phyloP scores from a whole-genome alignment of 225 moss, liverwort and hornwort species.

The Lunularia cruciata region DNA sequence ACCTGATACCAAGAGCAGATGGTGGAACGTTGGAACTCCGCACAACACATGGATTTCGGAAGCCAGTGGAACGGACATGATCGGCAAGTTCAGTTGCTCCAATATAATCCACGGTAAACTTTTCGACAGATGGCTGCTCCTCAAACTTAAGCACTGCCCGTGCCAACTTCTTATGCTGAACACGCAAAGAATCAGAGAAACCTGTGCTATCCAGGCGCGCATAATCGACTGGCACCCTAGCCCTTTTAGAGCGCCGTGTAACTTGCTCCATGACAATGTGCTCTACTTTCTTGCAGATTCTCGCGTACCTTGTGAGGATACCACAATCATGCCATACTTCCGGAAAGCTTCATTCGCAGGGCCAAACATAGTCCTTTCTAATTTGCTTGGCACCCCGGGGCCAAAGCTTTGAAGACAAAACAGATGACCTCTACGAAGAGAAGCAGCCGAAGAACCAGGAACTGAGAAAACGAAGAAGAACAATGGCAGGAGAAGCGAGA shows the following conservation, averaged over 20 bases:
- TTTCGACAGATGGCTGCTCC: constrained; percentile 43
- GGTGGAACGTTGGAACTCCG: constrained; percentile 47
- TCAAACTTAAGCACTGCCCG: constrained; percentile 62
- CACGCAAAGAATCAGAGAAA: constrained; percentile 61
- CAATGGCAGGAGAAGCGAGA: not conserved
- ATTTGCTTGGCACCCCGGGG: not conserved
- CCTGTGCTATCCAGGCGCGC: constrained; percentile 61
- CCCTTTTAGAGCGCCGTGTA: constrained; percentile 64
- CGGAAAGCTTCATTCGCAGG: not conserved
- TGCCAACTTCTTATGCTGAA: constrained; percentile 67
- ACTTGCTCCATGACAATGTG: constrained; percentile 42
- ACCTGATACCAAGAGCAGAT: constrained; percentile 71
- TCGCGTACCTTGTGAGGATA: not conserved
- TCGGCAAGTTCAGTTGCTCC: constrained; percentile 48
- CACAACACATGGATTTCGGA: constrained; percentile 69
- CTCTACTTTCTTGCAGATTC: not conserved
- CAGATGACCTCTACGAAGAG: not conserved
- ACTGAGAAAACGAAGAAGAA: not conserved
- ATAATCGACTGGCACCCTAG: constrained; percentile 65
- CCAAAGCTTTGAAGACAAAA: not conserved
- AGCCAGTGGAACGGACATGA: constrained; percentile 59
- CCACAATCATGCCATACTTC: not conserved
- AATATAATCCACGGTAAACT: constrained; percentile 38
- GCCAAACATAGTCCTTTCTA: not conserved
- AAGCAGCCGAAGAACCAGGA: not conserved